Conservation (phyloP, 140 eudicot species). For the Flaveria floridana region DNA sequence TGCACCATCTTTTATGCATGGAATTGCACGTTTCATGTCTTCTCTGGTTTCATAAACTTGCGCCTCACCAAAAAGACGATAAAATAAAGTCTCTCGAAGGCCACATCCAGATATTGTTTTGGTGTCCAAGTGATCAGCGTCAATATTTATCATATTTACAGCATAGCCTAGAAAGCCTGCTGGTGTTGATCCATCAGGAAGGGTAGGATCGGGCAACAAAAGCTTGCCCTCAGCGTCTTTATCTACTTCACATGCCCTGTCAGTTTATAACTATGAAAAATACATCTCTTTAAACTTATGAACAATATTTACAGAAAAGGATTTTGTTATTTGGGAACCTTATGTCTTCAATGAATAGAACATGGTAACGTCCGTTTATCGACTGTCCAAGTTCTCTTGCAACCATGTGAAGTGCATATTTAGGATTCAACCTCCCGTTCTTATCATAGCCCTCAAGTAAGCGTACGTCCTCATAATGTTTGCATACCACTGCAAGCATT, state of each 20-base stretch:
- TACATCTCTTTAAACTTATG: background rate
- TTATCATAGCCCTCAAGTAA: constrained; percentile 41
- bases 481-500: constrained; percentile 74
- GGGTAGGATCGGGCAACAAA: constrained; percentile 42
- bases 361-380: constrained; percentile 39
- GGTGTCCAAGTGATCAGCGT: constrained; percentile 27
- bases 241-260: constrained; percentile 41
- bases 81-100: constrained; percentile 70
- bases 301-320: background rate
- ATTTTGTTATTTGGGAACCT: constrained; percentile 41
- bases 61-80: constrained; percentile 59
- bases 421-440: constrained; percentile 34
- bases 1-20: constrained; percentile 54
- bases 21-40: constrained; percentile 44
- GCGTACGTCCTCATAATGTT: constrained; percentile 34
- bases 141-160: constrained; percentile 58
- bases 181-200: constrained; percentile 51
- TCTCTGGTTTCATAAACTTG: constrained; percentile 61
- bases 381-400: constrained; percentile 38
- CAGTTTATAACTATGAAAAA: background rate
- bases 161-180: constrained; percentile 67
- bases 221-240: constrained; percentile 48
- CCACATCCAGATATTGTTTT: constrained; percentile 46
- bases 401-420: constrained; percentile 32
- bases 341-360: constrained; percentile 62